These are phyloP conservation scores for Caryopteris hybrid DNA, from an alignment of 305 asterid genomes.

Conservation along the genomic window DNA sequence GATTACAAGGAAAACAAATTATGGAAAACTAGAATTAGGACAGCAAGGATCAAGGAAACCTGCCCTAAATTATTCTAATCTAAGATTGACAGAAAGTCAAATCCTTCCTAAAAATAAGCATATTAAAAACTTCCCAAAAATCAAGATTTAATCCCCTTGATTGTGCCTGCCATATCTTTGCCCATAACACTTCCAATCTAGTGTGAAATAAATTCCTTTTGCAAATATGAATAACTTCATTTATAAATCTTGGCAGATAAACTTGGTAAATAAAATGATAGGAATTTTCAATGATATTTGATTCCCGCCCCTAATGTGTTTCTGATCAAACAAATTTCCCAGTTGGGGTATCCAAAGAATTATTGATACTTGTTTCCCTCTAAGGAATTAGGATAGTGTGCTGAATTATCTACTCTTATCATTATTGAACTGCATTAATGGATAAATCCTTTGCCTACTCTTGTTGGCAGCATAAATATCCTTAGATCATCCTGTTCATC, in stretches of 20 bases:
- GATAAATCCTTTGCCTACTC: background rate
- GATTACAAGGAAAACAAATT: no score
- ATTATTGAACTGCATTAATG: background rate
- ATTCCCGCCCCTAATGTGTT: background rate
- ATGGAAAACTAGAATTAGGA: no score
- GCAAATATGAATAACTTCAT: background rate
- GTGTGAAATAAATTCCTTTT: no score
- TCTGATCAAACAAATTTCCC: background rate
- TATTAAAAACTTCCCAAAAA: no score
- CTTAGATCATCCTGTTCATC: background rate
- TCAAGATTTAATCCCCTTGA: no score
- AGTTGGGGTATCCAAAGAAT: background rate
- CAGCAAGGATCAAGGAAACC: no score
- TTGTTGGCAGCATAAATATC: background rate
- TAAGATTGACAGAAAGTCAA: no score
- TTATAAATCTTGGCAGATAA: background rate
- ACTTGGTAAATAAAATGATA: background rate
- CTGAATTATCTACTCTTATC: background rate
- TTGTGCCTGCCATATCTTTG: no score
- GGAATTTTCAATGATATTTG: background rate
- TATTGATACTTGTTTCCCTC: background rate
- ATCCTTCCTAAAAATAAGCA: no score
- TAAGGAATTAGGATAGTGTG: constrained; percentile 4
- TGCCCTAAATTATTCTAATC: no score
- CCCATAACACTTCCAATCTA: no score